Evolutionary conservation across 768 basidiomycete genomes (phyloP).

Genomic region (Phlebiopsis flavidoalba): DNA sequence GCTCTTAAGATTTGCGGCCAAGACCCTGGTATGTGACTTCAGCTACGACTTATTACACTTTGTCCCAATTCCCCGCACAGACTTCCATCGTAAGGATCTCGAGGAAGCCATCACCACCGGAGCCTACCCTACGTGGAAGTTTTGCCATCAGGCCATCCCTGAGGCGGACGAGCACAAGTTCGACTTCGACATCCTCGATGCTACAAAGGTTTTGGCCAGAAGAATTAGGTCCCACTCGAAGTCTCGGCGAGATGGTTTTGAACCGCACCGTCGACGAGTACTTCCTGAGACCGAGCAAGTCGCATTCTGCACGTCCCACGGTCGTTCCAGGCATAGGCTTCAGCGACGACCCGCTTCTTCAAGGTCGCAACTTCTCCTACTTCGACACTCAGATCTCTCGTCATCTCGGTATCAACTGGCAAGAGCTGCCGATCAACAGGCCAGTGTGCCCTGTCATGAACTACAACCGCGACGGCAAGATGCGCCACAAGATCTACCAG

Average conservation of each 20-base stretch:
- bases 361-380: conserved; percentile 84
- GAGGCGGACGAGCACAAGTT: conserved; percentile 75
- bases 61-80: conserved; percentile 23
- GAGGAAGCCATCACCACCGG: conserved; percentile 77
- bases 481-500: conserved; percentile 52
- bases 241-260: conserved; percentile 73
- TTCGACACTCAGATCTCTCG: conserved; percentile 81
- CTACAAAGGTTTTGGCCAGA: conserved; percentile 86
- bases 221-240: conserved; percentile 70
- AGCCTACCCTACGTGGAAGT: conserved; percentile 69
- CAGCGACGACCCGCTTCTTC: conserved; percentile 75
- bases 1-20: conserved; percentile 78
- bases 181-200: conserved; percentile 84
- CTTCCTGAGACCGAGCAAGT: conserved; percentile 88
- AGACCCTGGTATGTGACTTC: conserved; percentile 55
- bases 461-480: conserved; percentile 57
- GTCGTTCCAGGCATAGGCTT: conserved; percentile 63
- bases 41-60: neutral
- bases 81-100: conserved; percentile 86
- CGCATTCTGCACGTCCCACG: conserved; percentile 72
- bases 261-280: conserved; percentile 65
- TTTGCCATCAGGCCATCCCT: conserved; percentile 73
- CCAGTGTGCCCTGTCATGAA: conserved; percentile 74
- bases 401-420: conserved; percentile 78
- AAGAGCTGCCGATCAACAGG: conserved; percentile 79